Percentiles rank a stretch among this genome's conserved stretches.
These are phyloP conservation scores for Cotoneaster glaucophyllus DNA, from an alignment of 306 rosid species.

Conservation along the genomic window DNA sequence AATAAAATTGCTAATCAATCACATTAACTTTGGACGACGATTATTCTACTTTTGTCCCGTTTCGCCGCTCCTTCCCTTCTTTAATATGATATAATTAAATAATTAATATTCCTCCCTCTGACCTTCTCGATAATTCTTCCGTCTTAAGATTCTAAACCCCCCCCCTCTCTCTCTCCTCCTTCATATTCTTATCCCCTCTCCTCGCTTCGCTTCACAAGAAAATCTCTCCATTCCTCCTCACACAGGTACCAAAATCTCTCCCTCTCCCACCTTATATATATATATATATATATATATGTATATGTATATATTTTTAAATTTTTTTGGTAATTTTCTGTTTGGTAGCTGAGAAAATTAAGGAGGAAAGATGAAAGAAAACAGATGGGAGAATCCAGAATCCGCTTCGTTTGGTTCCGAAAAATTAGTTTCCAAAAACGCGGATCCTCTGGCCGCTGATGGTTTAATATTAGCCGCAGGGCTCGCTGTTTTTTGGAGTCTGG, in stretches of 20 bases:
- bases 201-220: background rate
- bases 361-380: background rate
- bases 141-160: slow-evolving; percentile 33
- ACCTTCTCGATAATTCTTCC: slow-evolving; percentile 18
- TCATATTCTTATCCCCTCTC: slow-evolving; percentile 4
- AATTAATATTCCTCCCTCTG: slow-evolving; percentile 7
- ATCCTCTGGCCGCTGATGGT: background rate
- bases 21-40: background rate
- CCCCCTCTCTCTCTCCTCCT: background rate
- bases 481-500: background rate
- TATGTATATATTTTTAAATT: background rate
- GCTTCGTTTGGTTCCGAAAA: background rate
- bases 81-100: slow-evolving; percentile 4
- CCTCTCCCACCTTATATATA: background rate
- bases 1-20: too few species aligned
- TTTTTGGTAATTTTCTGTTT: slow-evolving; percentile 5
- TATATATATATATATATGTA: too few species aligned
- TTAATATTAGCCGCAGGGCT: background rate
- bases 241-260: slow-evolving; percentile 22
- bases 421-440: background rate
- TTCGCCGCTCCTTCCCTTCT: slow-evolving; percentile 43
- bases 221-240: background rate
- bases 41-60: slow-evolving; percentile 35
- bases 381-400: slow-evolving; percentile 1
- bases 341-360: slow-evolving; percentile 9